These are phyloP conservation scores for Silene conica DNA, from an alignment of 148 eudicot genomes.

Conservation along the genomic window DNA sequence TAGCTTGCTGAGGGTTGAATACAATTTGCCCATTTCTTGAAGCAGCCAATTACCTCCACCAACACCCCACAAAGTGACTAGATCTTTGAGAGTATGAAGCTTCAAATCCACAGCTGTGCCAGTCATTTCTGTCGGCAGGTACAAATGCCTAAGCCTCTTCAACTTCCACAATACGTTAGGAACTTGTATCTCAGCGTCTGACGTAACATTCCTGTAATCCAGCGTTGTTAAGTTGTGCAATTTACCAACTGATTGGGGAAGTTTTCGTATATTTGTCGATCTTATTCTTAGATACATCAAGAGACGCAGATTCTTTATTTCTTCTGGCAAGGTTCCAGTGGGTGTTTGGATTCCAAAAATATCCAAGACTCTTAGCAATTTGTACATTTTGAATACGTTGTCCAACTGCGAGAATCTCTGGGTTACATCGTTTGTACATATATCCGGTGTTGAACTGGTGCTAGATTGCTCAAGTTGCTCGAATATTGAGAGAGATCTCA, in stretches of 20 bases:
- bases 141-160: slow-evolving; percentile 23
- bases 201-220: slow-evolving; percentile 23
- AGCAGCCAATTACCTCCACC: slow-evolving; percentile 33
- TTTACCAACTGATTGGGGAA: slow-evolving; percentile 25
- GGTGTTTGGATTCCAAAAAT: slow-evolving; percentile 4
- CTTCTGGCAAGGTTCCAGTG: slow-evolving; percentile 22
- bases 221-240: slow-evolving; percentile 23
- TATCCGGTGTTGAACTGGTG: not conserved
- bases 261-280: slow-evolving; percentile 22
- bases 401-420: slow-evolving; percentile 8
- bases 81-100: slow-evolving; percentile 16
- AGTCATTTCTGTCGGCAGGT: slow-evolving; percentile 20
- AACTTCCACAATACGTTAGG: slow-evolving; percentile 31
- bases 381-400: slow-evolving; percentile 17
- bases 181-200: not conserved
- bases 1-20: slow-evolving; percentile 15
- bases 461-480: slow-evolving; percentile 10
- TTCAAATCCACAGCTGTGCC: not conserved
- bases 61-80: slow-evolving; percentile 25
- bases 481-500: slow-evolving; percentile 26
- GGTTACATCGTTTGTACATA: not conserved
- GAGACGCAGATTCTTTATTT: slow-evolving; percentile 27
- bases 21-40: slow-evolving; percentile 14
- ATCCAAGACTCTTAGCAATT: slow-evolving; percentile 30
- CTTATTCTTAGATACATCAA: slow-evolving; percentile 29